Evolutionary conservation across 495 filamentous ascomycete species (phyloP).

Genomic region (Podospora comata): DNA sequence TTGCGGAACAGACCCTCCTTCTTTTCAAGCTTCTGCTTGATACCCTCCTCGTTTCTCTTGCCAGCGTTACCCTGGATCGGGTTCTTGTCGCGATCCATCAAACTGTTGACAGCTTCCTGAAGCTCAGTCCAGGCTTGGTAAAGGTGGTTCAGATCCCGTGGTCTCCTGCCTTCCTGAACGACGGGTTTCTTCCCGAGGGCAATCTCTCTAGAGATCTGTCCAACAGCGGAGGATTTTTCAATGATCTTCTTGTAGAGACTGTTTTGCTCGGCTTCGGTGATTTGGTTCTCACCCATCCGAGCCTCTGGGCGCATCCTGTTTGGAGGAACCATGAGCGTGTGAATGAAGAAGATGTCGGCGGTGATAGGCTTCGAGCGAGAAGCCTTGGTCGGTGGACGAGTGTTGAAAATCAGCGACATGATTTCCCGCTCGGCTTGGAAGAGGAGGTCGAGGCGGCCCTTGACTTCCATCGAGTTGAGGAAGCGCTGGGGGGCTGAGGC

Average conservation of each 20-base stretch:
- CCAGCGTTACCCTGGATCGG: constrained; percentile 70
- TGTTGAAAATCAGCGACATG: constrained; percentile 75
- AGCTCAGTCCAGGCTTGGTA: constrained; percentile 67
- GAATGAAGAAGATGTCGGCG: constrained; percentile 92
- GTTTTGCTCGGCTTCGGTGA: constrained; percentile 85
- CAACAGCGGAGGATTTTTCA: constrained; percentile 63
- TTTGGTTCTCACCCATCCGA: constrained; percentile 68
- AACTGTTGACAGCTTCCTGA: constrained; percentile 84
- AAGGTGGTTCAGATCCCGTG: constrained; percentile 43
- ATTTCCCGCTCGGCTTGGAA: constrained; percentile 86
- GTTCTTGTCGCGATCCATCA: constrained; percentile 84
- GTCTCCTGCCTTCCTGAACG: constrained; percentile 40
- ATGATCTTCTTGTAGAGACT: constrained; percentile 77
- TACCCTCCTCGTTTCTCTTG: constrained; percentile 71
- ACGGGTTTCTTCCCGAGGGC: constrained; percentile 36
- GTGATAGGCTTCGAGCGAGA: constrained; percentile 47
- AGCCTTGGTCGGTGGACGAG: constrained; percentile 52
- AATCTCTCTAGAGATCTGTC: constrained; percentile 72
- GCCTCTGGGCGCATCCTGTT: constrained; percentile 90
- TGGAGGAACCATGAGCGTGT: constrained; percentile 78
- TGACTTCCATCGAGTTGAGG: constrained; percentile 71
- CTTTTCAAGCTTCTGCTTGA: constrained; percentile 97
- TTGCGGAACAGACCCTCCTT: constrained; percentile 98
- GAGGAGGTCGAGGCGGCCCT: constrained; percentile 68
- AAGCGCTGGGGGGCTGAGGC: constrained; percentile 54